Base-by-base conservation (phyloP, 2,329 filamentous ascomycete genomes). In the Exophiala oligosperma region DNA sequence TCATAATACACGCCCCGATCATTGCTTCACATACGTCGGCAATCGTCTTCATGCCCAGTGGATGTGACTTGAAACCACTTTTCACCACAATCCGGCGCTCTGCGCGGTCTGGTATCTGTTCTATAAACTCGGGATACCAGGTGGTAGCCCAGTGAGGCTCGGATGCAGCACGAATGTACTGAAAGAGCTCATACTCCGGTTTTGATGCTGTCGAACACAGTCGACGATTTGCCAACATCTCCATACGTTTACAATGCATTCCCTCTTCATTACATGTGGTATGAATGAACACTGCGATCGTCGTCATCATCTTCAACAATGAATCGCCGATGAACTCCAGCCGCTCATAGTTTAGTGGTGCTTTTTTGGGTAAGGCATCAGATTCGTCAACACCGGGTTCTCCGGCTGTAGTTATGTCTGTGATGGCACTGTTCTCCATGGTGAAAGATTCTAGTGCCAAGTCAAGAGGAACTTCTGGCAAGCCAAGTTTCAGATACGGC, bases 261-360 rank as follows among this genome's bases (percentile, higher is more conserved):
- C 90, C 86, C 69, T 99, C 94, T 64, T 91, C 85, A 61, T 89
- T 85, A 49, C 89, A 83, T 0, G 91, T 91, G 21, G 89, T 85
- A 28, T 86, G 81, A 0, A 88, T 88, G 70, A 89, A 97, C 0
- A 96, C 79, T 0, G 92, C 87, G 53, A 99, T 92, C 0, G 92
- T 93, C 0, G 93, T 97, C 9, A 90, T 91, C 87, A 97, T 93
- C 74, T 99, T 99, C 59, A 99, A 80, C 68, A 97, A 96, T 35
- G 88, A 90, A 71, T 99, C 94, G 0, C 94, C 94, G 1, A 97
- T 80, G 59, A 97, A 96, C 68, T 99, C 94, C 0, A 97, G 81
- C 11, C 94, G 84, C 72, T 99, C 94, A 68, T 99, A 99, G 66
- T 97, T 97, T 40, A 87, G 88, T 1, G 92, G 91, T 91, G 96